Evolutionary conservation across 164 flowering plant species (phyloP).

Genomic region (Annona squamosa): DNA sequence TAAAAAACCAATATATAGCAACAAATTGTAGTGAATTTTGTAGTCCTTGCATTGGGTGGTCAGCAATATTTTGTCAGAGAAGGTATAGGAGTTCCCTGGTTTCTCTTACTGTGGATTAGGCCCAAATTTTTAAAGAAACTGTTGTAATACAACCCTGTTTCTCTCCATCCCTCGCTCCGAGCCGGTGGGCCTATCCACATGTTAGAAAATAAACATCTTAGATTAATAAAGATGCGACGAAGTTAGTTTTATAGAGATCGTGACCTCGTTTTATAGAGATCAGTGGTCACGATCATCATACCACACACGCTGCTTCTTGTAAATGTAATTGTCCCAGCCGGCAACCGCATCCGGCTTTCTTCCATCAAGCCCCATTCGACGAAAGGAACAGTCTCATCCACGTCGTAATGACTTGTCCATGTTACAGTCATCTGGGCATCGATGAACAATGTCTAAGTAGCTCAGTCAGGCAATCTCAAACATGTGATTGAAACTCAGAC

Average conservation of each 20-base stretch:
- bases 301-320: constrained; percentile 62
- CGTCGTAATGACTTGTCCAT: constrained; percentile 81
- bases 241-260: too few species aligned
- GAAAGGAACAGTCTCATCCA: constrained; percentile 58
- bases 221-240: background rate
- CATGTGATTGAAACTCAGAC: background rate
- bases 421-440: constrained; percentile 70
- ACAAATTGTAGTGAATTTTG: too few species aligned
- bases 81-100: background rate
- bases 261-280: too few species aligned
- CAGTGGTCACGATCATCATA: constrained; percentile 13
- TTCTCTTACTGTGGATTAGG: constrained; percentile 55
- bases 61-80: too few species aligned
- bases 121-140: constrained; percentile 74
- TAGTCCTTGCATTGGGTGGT: too few species aligned
- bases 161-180: constrained; percentile 83
- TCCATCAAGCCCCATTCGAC: constrained; percentile 57
- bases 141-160: constrained; percentile 87
- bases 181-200: constrained; percentile 66
- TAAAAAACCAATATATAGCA: too few species aligned
- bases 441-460: background rate
- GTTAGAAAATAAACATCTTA: constrained; percentile 3
- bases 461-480: background rate
- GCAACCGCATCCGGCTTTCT: constrained; percentile 24
- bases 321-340: constrained; percentile 69